phyloP scores from a whole-genome alignment of 208 protist species.

The Leishmania lainsoni region DNA sequence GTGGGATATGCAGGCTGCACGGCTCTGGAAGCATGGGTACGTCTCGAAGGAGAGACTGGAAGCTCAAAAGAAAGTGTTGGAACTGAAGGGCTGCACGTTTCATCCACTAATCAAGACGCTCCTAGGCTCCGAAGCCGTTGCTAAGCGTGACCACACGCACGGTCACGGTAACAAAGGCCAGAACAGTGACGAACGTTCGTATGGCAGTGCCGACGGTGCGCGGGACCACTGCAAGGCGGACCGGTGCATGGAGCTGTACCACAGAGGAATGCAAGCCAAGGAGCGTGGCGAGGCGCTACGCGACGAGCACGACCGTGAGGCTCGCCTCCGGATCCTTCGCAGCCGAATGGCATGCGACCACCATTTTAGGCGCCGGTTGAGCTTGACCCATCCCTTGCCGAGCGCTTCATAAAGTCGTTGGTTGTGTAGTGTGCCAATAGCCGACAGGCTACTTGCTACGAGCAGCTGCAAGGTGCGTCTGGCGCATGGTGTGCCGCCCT shows the following conservation, averaged over 20 bases:
- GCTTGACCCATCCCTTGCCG: conserved; percentile 72
- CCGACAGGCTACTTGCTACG: not conserved
- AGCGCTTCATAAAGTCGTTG: conserved; percentile 86
- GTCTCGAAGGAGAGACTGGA: conserved; percentile 42
- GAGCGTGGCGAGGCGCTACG: conserved; percentile 28
- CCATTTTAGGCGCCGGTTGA: conserved; percentile 88
- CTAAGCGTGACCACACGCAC: not conserved
- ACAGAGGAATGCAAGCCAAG: conserved; percentile 36
- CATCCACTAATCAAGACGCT: conserved; percentile 46
- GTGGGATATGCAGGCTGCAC: conserved; percentile 33
- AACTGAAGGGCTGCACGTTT: conserved; percentile 60
- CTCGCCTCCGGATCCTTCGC: conserved; percentile 56
- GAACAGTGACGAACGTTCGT: not conserved
- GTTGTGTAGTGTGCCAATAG: conserved; percentile 31
- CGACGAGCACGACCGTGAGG: conserved; percentile 39
- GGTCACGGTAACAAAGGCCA: not conserved
- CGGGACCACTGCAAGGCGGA: conserved; percentile 11
- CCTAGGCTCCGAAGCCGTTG: not conserved
- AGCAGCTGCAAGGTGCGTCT: not conserved
- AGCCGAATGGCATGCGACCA: conserved; percentile 76
- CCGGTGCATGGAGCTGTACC: conserved; percentile 60
- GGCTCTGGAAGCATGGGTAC: conserved; percentile 52
- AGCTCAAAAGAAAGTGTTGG: conserved; percentile 25
- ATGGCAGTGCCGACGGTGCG: not conserved
- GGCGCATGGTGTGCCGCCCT: not conserved